phyloP scores from a whole-genome alignment of 202 grass and related monocot species.

The Carex sylvatica region DNA sequence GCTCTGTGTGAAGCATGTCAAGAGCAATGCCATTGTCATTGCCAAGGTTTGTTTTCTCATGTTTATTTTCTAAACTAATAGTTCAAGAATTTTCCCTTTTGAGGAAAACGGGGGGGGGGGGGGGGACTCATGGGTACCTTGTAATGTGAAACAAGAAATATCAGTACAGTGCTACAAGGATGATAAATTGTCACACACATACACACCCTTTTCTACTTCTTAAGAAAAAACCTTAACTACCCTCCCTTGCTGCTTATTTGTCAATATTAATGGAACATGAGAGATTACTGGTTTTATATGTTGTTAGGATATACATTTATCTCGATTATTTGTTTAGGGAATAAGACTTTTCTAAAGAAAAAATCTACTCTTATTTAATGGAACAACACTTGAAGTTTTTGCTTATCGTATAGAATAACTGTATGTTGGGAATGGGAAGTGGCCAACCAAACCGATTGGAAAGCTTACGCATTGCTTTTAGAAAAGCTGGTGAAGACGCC shows the following conservation, averaged over 20 bases:
- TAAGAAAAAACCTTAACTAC: not conserved
- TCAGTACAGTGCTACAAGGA: not conserved
- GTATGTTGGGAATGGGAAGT: constrained; percentile 97
- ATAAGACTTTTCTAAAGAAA: not conserved
- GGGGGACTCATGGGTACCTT: not conserved
- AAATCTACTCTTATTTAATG: not conserved
- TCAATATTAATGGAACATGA: not conserved
- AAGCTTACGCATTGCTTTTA: constrained; percentile 81
- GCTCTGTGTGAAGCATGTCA: constrained; percentile 95
- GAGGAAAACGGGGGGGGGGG: not conserved
- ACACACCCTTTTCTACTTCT: not conserved
- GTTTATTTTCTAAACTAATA: not conserved
- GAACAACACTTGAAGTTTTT: not conserved
- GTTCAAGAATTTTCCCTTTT: not conserved
- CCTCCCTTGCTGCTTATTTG: not conserved
- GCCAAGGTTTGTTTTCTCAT: constrained; percentile 61
- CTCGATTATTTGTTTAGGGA: not conserved
- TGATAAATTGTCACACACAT: not conserved
- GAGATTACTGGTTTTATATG: not conserved
- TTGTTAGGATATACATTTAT: not conserved
- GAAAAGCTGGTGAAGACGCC: constrained; percentile 76
- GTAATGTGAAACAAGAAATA: not conserved
- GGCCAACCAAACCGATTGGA: constrained; percentile 82
- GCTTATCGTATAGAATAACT: constrained; percentile 48
- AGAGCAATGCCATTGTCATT: constrained; percentile 94